phyloP scores from a whole-genome alignment of 441 rosid genomes.

The Kokia cookei region DNA sequence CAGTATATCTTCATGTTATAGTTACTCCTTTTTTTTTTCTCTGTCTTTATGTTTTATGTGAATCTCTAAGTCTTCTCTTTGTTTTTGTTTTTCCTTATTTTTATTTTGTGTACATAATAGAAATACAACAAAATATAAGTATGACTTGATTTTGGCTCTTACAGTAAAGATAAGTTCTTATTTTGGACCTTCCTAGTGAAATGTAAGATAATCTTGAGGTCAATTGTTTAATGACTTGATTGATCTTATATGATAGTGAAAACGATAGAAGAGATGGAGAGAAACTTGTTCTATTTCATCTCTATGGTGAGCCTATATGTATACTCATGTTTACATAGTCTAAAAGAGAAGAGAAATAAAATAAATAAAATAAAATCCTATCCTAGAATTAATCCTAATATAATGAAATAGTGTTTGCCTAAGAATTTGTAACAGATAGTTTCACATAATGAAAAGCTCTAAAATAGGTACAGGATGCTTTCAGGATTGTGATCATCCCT shows the following conservation, averaged over 20 bases:
- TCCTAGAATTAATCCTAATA: no score
- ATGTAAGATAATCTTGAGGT: background rate
- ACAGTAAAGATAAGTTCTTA: background rate
- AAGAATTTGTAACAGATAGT: background rate
- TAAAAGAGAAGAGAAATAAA: no score
- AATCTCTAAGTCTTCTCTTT: background rate
- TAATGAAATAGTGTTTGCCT: no score
- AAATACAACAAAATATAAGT: background rate
- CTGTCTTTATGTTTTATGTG: background rate
- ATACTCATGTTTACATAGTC: no score
- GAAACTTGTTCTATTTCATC: no score
- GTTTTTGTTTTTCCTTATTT: background rate
- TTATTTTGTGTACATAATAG: background rate
- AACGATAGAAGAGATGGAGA: no score
- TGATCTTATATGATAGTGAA: background rate
- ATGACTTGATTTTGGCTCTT: background rate
- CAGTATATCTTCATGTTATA: constrained; percentile 11
- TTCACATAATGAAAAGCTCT: background rate
- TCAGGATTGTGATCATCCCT: background rate
- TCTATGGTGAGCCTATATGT: no score
- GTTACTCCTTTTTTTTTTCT: background rate
- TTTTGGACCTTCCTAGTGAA: background rate
- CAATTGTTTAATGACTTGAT: background rate
- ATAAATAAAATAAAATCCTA: no score
- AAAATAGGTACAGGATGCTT: background rate